Conservation (phyloP, 1,139 yeast species). For the Debaryomycetaceae sp. region DNA sequence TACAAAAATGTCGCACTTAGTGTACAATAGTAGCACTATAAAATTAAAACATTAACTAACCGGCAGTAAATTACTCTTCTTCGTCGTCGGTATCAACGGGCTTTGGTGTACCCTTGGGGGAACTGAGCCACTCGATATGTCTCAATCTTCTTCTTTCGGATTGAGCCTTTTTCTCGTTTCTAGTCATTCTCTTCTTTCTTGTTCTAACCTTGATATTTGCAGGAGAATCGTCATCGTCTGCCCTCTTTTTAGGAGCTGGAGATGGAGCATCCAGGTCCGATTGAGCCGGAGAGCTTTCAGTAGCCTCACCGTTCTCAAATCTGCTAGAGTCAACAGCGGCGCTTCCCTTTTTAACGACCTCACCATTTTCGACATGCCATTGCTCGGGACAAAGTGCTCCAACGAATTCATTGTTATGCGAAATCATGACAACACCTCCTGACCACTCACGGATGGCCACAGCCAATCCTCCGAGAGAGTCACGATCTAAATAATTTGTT, state of each 20-base stretch:
- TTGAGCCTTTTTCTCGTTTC: constrained; percentile 90
- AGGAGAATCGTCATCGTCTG: constrained; percentile 83
- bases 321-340: constrained; percentile 70
- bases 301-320: constrained; percentile 70
- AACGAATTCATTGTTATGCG: constrained; percentile 95
- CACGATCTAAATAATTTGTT: constrained; percentile 96
- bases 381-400: constrained; percentile 98
- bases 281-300: constrained; percentile 7
- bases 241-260: constrained; percentile 36
- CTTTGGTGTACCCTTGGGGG: constrained; percentile 97
- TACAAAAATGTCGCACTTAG: constrained; percentile 1
- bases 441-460: constrained; percentile 96
- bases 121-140: constrained; percentile 89
- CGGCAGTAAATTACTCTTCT: constrained; percentile 41
- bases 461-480: constrained; percentile 94
- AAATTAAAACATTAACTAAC: not conserved
- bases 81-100: constrained; percentile 94
- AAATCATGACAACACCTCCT: constrained; percentile 98
- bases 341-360: constrained; percentile 78
- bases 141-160: constrained; percentile 93
- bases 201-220: constrained; percentile 90
- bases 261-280: constrained; percentile 14
- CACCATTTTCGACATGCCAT: constrained; percentile 95
- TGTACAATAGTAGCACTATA: not conserved
- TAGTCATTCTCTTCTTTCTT: constrained; percentile 94